Conservation (phyloP, 176 grass and related monocot genomes). For the Stipa capillata region DNA sequence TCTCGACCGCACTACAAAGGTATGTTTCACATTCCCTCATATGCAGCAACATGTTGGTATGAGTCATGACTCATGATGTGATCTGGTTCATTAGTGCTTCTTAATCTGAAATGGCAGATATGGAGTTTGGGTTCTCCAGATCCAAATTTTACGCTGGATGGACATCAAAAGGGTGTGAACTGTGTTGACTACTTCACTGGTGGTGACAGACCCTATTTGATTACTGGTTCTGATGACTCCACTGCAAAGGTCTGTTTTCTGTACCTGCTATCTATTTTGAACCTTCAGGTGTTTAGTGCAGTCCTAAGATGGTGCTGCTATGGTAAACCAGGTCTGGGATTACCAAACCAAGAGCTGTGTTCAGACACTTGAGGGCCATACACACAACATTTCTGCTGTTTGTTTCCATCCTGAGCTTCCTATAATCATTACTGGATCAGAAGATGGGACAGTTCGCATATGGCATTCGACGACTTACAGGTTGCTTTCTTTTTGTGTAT, state of each 20-base stretch:
- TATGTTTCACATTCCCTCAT: slow-evolving; percentile 8
- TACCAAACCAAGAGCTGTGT: slow-evolving; percentile 99
- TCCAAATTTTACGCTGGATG: slow-evolving; percentile 96
- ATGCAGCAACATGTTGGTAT: background rate
- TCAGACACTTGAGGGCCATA: slow-evolving; percentile 98
- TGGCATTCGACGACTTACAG: slow-evolving; percentile 99
- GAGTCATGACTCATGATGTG: background rate
- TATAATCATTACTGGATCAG: slow-evolving; percentile 96
- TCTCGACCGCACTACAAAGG: slow-evolving; percentile 96
- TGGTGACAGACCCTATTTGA: slow-evolving; percentile 95
- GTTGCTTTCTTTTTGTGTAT: slow-evolving; percentile 24
- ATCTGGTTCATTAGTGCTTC: background rate
- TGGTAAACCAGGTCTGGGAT: slow-evolving; percentile 86
- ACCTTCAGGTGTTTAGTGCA: background rate
- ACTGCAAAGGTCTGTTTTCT: slow-evolving; percentile 84
- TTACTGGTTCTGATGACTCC: slow-evolving; percentile 97
- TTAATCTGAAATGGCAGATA: slow-evolving; percentile 52
- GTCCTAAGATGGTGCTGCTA: slow-evolving; percentile 8
- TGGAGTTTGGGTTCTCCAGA: slow-evolving; percentile 99
- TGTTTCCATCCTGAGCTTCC: slow-evolving; percentile 99
- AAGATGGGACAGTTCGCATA: slow-evolving; percentile 94
- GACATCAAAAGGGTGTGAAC: slow-evolving; percentile 95
- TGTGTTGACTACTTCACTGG: slow-evolving; percentile 99
- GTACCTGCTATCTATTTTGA: background rate
- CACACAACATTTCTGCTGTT: slow-evolving; percentile 95